These are phyloP conservation scores for Omphalotus olearius DNA, from an alignment of 1,284 basidiomycete species.

Conservation along the genomic window DNA sequence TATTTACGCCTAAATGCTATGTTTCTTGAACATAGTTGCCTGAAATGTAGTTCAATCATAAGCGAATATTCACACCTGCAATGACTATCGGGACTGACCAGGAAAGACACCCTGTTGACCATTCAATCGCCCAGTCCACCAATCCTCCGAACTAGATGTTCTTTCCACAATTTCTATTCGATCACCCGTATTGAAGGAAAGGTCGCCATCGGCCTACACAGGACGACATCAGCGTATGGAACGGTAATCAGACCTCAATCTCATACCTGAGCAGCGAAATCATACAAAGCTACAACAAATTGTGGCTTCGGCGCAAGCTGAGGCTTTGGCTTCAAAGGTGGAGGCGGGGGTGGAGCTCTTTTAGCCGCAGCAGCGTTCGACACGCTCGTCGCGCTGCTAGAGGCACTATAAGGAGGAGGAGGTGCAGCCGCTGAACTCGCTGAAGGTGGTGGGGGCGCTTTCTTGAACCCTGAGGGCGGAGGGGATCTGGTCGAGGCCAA, in stretches of 20 bases:
- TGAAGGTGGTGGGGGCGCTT: conserved; percentile 39
- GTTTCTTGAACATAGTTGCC: conserved; percentile 53
- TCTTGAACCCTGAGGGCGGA: conserved; percentile 42
- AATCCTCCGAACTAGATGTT: conserved; percentile 85
- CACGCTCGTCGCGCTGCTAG: conserved; percentile 27
- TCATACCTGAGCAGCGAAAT: conserved; percentile 81
- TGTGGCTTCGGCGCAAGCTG: conserved; percentile 53
- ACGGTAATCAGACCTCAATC: conserved; percentile 13
- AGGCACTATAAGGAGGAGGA: conserved; percentile 55
- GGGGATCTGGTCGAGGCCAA: conserved; percentile 33
- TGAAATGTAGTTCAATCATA: conserved; percentile 15
- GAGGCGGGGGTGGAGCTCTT: conserved; percentile 85
- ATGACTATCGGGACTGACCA: conserved; percentile 43
- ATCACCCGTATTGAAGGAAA: conserved; percentile 92
- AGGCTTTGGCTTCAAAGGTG: conserved; percentile 84
- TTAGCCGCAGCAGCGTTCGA: conserved; percentile 51
- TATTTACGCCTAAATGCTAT: conserved; percentile 18
- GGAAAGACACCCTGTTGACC: conserved; percentile 92
- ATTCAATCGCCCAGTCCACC: conserved; percentile 94
- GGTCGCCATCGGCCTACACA: conserved; percentile 83
- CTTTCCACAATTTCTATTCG: conserved; percentile 89
- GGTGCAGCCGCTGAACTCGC: conserved; percentile 28
- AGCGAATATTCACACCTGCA: background rate
- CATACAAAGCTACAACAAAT: conserved; percentile 93
- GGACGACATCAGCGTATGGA: conserved; percentile 6